These are phyloP conservation scores for Vavraia culicis DNA, from an alignment of 371 early-diverging fungal species.

Conservation along the genomic window DNA sequence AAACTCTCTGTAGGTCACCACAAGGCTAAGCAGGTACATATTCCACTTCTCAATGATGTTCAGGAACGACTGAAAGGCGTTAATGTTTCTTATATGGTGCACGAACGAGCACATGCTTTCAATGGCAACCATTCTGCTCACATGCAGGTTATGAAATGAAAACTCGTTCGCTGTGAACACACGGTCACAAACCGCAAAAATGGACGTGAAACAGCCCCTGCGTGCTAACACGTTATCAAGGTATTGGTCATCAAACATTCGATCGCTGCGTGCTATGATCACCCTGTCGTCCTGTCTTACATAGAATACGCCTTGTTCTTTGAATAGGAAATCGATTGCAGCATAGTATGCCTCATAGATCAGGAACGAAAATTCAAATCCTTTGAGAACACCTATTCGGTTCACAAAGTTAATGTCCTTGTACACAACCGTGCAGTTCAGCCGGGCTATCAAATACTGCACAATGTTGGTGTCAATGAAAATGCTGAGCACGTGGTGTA, in stretches of 20 bases:
- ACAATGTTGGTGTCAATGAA: conserved; percentile 88
- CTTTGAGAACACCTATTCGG: conserved; percentile 77
- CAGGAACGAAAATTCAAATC: conserved; percentile 61
- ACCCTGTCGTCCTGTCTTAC: background rate
- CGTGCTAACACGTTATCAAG: conserved; percentile 4
- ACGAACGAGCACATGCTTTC: no score
- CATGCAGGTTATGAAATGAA: background rate
- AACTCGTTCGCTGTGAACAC: background rate
- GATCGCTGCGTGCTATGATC: background rate
- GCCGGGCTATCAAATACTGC: conserved; percentile 91
- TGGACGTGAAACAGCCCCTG: background rate
- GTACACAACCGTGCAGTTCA: conserved; percentile 77
- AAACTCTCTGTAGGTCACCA: conserved; percentile 14
- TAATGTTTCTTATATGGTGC: background rate
- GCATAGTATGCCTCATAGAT: conserved; percentile 10
- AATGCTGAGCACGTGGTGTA: conserved; percentile 59
- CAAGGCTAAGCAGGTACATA: background rate
- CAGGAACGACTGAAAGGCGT: conserved; percentile 1
- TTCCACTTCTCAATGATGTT: conserved; percentile 14
- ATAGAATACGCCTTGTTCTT: background rate
- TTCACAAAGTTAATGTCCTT: conserved; percentile 95
- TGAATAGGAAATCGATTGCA: conserved; percentile 1
- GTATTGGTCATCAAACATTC: background rate
- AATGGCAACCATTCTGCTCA: background rate
- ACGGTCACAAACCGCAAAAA: background rate